phyloP scores from a whole-genome alignment of 1,139 yeast genomes.

The Yarrowia galli region DNA sequence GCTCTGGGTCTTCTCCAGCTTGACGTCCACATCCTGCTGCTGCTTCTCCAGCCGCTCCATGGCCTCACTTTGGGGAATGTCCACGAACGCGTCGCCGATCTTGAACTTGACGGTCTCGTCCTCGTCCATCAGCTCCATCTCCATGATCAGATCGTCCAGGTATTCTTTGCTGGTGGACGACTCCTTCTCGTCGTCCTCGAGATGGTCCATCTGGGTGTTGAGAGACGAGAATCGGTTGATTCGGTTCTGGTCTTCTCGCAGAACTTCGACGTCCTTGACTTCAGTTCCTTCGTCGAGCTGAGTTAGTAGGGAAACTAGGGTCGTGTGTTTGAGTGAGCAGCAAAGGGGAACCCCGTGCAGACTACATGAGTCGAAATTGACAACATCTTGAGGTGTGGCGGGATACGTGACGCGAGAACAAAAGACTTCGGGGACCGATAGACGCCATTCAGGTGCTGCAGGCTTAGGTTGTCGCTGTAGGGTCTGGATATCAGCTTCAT shows the following conservation, averaged over 20 bases:
- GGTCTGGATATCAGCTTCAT: too few species aligned
- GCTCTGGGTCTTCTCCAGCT: conserved; percentile 58
- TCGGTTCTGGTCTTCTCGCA: conserved; percentile 86
- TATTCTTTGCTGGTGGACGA: conserved; percentile 80
- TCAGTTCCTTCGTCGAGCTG: conserved; percentile 38
- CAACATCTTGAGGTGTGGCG: too few species aligned
- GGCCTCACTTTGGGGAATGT: conserved; percentile 69
- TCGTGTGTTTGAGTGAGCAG: not conserved
- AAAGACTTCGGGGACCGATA: too few species aligned
- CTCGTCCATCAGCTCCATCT: conserved; percentile 84
- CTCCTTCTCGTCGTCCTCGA: conserved; percentile 59
- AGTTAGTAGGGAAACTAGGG: conserved; percentile 9
- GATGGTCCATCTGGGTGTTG: conserved; percentile 69
- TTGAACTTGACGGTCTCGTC: conserved; percentile 66
- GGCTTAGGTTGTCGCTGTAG: too few species aligned
- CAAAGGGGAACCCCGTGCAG: too few species aligned
- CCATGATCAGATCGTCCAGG: conserved; percentile 83
- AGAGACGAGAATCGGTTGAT: conserved; percentile 88
- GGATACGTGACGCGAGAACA: too few species aligned
- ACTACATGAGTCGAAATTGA: too few species aligned
- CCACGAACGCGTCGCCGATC: conserved; percentile 79
- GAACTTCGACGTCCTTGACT: conserved; percentile 66
- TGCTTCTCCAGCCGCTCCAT: conserved; percentile 70
- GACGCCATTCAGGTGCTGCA: too few species aligned
- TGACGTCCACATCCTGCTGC: conserved; percentile 58